Evolutionary conservation across 2,329 filamentous ascomycete species (phyloP).

Genomic region (Claviceps fusiformis): DNA sequence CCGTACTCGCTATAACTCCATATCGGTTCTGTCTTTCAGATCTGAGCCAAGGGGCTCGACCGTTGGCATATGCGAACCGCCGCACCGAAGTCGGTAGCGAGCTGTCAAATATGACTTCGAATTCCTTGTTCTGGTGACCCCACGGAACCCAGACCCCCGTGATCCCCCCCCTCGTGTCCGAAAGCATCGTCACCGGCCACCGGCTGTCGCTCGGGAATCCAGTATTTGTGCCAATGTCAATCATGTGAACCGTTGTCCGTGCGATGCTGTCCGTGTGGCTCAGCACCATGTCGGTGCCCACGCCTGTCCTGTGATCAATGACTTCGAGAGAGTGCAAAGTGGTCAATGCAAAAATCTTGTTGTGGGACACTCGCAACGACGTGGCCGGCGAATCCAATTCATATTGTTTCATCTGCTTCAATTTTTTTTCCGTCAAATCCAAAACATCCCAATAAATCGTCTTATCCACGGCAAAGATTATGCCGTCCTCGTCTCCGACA

Average conservation of each 20-base stretch:
- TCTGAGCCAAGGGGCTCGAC: conserved; percentile 37
- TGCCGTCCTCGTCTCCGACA: conserved; percentile 37
- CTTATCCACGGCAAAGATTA: conserved; percentile 42
- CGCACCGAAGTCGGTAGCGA: conserved; percentile 42
- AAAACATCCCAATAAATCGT: conserved; percentile 43
- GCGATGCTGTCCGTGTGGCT: conserved; percentile 33
- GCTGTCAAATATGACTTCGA: conserved; percentile 40
- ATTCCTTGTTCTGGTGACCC: conserved; percentile 24
- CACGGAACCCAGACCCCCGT: conserved; percentile 38
- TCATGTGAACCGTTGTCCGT: conserved; percentile 30
- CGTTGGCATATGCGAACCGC: conserved; percentile 38
- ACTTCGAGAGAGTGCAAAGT: conserved; percentile 41
- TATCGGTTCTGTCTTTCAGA: conserved; percentile 21
- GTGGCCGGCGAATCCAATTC: conserved; percentile 40
- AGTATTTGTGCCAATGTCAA: conserved; percentile 25
- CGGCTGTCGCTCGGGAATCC: conserved; percentile 12
- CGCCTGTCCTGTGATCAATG: conserved; percentile 32
- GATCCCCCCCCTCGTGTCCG: conserved; percentile 32
- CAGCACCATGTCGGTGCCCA: conserved; percentile 21
- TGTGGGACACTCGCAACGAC: conserved; percentile 31
- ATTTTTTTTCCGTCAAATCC: conserved; percentile 34
- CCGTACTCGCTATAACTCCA: conserved; percentile 27
- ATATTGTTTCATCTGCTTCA: conserved; percentile 32
- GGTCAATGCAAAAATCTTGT: conserved; percentile 38
- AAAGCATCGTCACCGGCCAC: conserved; percentile 32